Percentiles rank a stretch among this genome's conserved stretches.
Evolutionary conservation across 176 grass and related monocot genomes (phyloP).

Genomic region (Eremochloa ophiuroides): DNA sequence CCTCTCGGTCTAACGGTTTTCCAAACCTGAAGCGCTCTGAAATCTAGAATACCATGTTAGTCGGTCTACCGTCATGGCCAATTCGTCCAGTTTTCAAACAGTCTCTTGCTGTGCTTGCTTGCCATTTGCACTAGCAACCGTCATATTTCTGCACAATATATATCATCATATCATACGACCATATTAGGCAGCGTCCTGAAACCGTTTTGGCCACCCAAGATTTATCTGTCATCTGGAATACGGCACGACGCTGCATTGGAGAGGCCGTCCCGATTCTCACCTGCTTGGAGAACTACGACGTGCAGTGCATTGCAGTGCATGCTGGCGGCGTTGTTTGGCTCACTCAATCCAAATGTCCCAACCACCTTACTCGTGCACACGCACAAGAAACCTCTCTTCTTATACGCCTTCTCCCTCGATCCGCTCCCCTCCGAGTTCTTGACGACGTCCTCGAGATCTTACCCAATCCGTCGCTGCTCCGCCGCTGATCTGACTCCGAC

Average conservation of each 20-base stretch:
- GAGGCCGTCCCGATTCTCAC: constrained; percentile 2
- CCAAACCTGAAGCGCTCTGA: not conserved
- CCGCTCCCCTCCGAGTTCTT: not conserved
- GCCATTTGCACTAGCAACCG: not conserved
- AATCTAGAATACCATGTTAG: constrained; percentile 24
- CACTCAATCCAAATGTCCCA: constrained; percentile 38
- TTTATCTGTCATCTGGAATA: not conserved
- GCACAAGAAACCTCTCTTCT: not conserved
- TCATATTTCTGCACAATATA: not conserved
- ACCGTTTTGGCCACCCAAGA: not conserved
- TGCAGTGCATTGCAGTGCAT: not conserved
- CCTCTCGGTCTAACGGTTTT: not conserved
- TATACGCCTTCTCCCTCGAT: constrained; percentile 5
- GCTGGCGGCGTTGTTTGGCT: constrained; percentile 24
- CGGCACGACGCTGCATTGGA: constrained; percentile 1
- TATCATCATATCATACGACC: not conserved
- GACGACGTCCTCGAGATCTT: no score
- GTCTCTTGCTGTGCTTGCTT: not conserved
- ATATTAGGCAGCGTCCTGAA: not conserved
- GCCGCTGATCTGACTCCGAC: constrained; percentile 9
- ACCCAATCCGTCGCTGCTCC: no score
- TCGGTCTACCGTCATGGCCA: not conserved
- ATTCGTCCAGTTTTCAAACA: not conserved
- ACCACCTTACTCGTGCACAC: not conserved
- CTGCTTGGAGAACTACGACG: constrained; percentile 10